Conservation (phyloP, 495 filamentous ascomycete species). For the Daldinia decipiens region DNA sequence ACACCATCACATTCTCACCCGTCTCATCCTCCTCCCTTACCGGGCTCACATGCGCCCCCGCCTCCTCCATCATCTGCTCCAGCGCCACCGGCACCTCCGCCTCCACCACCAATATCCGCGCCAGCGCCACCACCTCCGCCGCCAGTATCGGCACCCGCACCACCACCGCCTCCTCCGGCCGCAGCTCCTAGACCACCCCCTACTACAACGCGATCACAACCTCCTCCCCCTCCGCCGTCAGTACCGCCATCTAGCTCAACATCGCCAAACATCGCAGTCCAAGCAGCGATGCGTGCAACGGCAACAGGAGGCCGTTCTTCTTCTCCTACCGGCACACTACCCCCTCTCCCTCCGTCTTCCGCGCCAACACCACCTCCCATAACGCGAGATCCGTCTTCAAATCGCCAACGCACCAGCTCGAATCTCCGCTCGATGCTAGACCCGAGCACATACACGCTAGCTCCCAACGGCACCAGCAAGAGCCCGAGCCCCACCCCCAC, state of each 20-base stretch:
- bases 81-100: conserved; percentile 60
- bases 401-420: conserved; percentile 46
- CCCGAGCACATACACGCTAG: conserved; percentile 80
- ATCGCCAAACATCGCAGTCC: conserved; percentile 58
- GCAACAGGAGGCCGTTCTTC: conserved; percentile 57
- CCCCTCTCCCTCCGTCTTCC: conserved; percentile 53
- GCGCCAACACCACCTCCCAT: conserved; percentile 48
- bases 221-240: conserved; percentile 61
- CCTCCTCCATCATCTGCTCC: conserved; percentile 63
- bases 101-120: conserved; percentile 57
- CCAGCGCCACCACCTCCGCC: conserved; percentile 64
- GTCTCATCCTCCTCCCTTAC: conserved; percentile 56
- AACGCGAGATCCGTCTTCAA: conserved; percentile 44
- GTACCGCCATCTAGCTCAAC: conserved; percentile 50
- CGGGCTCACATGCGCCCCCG: conserved; percentile 61
- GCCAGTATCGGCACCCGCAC: conserved; percentile 60
- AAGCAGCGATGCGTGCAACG: conserved; percentile 62
- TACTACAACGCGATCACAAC: conserved; percentile 61
- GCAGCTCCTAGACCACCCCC: conserved; percentile 38
- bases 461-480: conserved; percentile 58
- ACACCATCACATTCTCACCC: conserved; percentile 52
- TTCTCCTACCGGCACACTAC: conserved; percentile 53
- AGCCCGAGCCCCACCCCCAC: conserved; percentile 55
- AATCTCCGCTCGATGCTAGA: conserved; percentile 67
- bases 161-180: conserved; percentile 51